phyloP scores from a whole-genome alignment of 1,284 basidiomycete genomes.

The Rugiboletus extremiorientalis region DNA sequence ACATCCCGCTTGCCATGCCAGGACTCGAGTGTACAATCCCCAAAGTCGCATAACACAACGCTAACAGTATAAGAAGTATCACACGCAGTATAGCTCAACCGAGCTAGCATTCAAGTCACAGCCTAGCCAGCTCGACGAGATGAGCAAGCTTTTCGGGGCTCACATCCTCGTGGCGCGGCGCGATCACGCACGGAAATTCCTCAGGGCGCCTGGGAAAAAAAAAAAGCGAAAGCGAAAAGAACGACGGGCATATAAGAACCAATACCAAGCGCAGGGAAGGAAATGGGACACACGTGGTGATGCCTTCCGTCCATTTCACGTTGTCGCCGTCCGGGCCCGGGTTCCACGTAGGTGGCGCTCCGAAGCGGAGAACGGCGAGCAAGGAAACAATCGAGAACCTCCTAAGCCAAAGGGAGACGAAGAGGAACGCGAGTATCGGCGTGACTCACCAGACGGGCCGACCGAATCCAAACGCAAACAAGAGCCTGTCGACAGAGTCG shows the following conservation, averaged over 20 bases:
- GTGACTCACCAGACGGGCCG: constrained; percentile 39
- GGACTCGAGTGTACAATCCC: not conserved
- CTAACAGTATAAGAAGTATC: not conserved
- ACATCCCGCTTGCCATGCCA: not conserved
- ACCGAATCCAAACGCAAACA: constrained; percentile 48
- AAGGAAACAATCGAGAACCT: constrained; percentile 23
- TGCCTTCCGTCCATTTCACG: constrained; percentile 22
- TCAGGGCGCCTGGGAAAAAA: constrained; percentile 14
- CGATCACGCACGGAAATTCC: constrained; percentile 13
- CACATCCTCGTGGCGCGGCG: constrained; percentile 7
- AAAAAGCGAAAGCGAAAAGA: not conserved
- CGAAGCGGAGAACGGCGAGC: constrained; percentile 21
- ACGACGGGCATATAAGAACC: not conserved
- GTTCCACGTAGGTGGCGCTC: constrained; percentile 15
- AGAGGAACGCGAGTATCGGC: not conserved
- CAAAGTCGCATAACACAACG: not conserved
- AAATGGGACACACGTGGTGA: constrained; percentile 25
- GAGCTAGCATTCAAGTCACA: not conserved
- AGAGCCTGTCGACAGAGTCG: constrained; percentile 37
- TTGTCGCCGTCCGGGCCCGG: constrained; percentile 23
- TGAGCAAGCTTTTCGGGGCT: constrained; percentile 12
- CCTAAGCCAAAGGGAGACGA: no score
- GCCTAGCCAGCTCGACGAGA: constrained; percentile 9
- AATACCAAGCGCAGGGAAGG: no score
- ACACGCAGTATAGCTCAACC: not conserved